Conservation (phyloP, 2,329 filamentous ascomycete genomes). For the Penicillium concentricum region DNA sequence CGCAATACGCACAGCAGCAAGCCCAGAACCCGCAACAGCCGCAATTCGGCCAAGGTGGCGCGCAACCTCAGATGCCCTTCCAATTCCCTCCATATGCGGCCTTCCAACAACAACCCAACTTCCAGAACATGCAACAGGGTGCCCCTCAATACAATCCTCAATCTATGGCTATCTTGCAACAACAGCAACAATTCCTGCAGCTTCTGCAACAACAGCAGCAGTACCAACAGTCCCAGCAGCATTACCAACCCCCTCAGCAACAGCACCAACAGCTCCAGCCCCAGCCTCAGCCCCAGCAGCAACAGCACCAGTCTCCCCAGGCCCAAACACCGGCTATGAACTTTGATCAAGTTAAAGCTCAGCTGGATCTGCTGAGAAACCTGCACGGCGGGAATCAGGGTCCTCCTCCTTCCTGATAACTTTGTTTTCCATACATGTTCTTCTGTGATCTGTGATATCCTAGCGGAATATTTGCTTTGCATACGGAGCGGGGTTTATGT, state of each 20-base stretch:
- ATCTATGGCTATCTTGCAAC: constrained; percentile 52
- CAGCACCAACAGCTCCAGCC: constrained; percentile 24
- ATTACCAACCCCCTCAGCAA: constrained; percentile 19
- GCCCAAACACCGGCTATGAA: constrained; percentile 32
- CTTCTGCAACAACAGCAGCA: constrained; percentile 14
- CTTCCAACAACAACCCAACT: constrained; percentile 47
- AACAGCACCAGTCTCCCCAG: constrained; percentile 22
- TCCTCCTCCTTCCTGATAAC: constrained; percentile 27
- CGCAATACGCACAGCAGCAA: constrained; percentile 29
- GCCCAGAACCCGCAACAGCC: constrained; percentile 20
- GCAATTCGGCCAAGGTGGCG: constrained; percentile 26
- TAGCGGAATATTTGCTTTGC: constrained; percentile 26
- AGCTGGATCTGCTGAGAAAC: constrained; percentile 41
- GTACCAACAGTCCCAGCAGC: constrained; percentile 29
- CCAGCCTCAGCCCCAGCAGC: constrained; percentile 19
- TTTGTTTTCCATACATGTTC: constrained; percentile 8
- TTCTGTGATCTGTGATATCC: constrained; percentile 11
- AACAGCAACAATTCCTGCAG: constrained; percentile 37
- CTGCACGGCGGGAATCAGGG: constrained; percentile 36
- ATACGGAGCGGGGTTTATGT: constrained; percentile 22
- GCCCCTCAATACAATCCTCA: constrained; percentile 59
- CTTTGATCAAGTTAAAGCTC: constrained; percentile 44
- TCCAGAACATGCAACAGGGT: constrained; percentile 40
- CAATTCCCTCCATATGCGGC: constrained; percentile 30
- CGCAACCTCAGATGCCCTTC: constrained; percentile 36